Evolutionary conservation across 306 rosid species (phyloP), one percentile per base, ranked within the genome.

Genomic region (Cicer chorassanicum): DNA sequence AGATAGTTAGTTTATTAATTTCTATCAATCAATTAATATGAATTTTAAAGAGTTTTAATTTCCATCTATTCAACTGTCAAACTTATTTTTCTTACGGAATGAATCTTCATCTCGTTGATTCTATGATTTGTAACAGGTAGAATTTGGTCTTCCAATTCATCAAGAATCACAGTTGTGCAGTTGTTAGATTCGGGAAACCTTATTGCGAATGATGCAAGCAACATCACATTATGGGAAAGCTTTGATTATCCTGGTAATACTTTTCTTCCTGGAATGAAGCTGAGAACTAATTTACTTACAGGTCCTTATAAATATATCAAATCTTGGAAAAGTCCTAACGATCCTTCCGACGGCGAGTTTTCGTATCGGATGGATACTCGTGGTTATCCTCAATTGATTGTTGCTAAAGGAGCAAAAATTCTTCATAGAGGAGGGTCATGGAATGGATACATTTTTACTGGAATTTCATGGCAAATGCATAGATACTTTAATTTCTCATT

Each of bases 221-320:
- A 18, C 59, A 65, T 6, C 4, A 14, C 57, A 48, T 16, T 68
- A 3, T 84, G 87, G 84, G 78, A 84, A 50, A 76, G 84, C 18
- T 84, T 77, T 45, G 77, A 84, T 61, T 77, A 50, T 13, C 84
- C 82, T n/a, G 56, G 80, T 4, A 41, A 76, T 16, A 84, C 78
- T 8, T 44, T 41, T 11, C 70, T 84, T 1, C 42, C 49, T 0
- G 78, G 61, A 39, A 81, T 81, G 85, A 34, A n/a, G 6, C 65
- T 75, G 41, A 34, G 18, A 0, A 2, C 36, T 19, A 65, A 41
- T 51, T 39, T 53, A 51, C 45, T 19, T n/a, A 65, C 7, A 34
- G 79, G 79, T 12, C 29, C 8, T 16, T 11, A 51, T 65, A 75
- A 51, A 53, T 76, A 73, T 66, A 8, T 76, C 6, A 76, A n/a